A percentile compares a stretch with the other conserved stretches of the same genome.
phyloP scores from a whole-genome alignment of 2,329 filamentous ascomycete species.

The Hypoxylon sp. region DNA sequence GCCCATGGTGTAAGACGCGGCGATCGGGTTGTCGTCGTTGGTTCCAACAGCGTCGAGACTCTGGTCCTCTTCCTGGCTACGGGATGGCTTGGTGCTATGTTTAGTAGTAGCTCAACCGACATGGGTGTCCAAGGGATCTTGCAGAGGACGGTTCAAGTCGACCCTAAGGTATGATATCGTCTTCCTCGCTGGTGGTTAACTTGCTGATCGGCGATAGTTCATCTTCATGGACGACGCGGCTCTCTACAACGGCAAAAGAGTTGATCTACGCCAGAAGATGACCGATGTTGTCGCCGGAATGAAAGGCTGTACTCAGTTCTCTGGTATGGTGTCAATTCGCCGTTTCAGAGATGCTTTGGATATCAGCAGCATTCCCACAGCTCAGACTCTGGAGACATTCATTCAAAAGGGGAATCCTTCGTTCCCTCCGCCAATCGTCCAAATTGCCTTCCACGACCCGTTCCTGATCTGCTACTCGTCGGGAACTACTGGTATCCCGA shows the following conservation, averaged over 20 bases:
- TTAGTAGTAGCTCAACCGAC: constrained; percentile 80
- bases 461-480: constrained; percentile 81
- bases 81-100: constrained; percentile 75
- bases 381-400: constrained; percentile 57
- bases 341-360: constrained; percentile 70
- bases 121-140: constrained; percentile 83
- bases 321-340: constrained; percentile 69
- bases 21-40: constrained; percentile 78
- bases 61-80: constrained; percentile 74
- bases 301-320: constrained; percentile 65
- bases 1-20: constrained; percentile 71
- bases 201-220: constrained; percentile 52
- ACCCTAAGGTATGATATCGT: constrained; percentile 63
- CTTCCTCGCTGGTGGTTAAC: neutral
- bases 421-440: constrained; percentile 60
- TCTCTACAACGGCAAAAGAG: constrained; percentile 78
- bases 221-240: constrained; percentile 86
- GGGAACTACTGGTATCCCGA: constrained; percentile 83
- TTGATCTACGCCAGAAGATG: constrained; percentile 79
- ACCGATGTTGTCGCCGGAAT: constrained; percentile 69
- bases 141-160: constrained; percentile 76
- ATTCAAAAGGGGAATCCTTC: constrained; percentile 45
- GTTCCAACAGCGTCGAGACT: constrained; percentile 78
- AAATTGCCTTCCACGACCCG: constrained; percentile 75
- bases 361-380: constrained; percentile 59